Evolutionary conservation across 441 rosid species (phyloP).

Genomic region (Syzygium syzygioides): DNA sequence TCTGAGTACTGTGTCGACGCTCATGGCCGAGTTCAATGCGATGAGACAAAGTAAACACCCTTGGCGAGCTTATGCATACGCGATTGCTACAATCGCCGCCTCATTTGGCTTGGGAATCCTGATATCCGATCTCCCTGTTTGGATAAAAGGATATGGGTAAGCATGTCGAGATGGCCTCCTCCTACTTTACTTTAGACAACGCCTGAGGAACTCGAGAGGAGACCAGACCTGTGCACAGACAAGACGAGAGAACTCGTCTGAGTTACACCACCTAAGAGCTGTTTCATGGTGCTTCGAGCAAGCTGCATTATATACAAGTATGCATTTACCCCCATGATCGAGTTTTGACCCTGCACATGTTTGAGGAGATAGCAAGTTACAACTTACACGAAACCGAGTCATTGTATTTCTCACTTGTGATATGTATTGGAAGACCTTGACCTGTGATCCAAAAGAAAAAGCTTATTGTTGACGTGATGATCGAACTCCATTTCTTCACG

Average conservation of each 20-base stretch:
- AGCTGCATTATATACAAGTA: not conserved
- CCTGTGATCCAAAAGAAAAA: not conserved
- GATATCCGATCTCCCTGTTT: slow-evolving; percentile 42
- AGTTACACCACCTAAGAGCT: not conserved
- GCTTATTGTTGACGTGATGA: not conserved
- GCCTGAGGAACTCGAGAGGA: not conserved
- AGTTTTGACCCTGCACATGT: not conserved
- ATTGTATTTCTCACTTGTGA: not conserved
- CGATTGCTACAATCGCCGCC: slow-evolving; percentile 32
- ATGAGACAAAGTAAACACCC: slow-evolving; percentile 60
- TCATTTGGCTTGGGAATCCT: slow-evolving; percentile 59
- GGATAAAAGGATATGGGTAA: slow-evolving; percentile 19
- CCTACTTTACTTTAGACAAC: not conserved
- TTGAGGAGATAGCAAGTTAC: not conserved
- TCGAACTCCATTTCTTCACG: not conserved
- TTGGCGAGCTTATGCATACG: slow-evolving; percentile 75
- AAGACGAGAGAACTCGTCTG: not conserved
- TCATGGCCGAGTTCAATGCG: slow-evolving; percentile 84
- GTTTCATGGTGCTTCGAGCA: not conserved
- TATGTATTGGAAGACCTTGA: not conserved
- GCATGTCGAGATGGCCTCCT: not conserved
- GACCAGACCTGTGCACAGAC: not conserved
- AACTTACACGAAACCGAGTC: not conserved
- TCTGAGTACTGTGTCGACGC: slow-evolving; percentile 88
- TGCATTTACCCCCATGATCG: not conserved